A percentile compares a stretch with the other conserved stretches of the same genome.
phyloP scores from a whole-genome alignment of 2,329 filamentous ascomycete genomes.

The Camillea tinctor region DNA sequence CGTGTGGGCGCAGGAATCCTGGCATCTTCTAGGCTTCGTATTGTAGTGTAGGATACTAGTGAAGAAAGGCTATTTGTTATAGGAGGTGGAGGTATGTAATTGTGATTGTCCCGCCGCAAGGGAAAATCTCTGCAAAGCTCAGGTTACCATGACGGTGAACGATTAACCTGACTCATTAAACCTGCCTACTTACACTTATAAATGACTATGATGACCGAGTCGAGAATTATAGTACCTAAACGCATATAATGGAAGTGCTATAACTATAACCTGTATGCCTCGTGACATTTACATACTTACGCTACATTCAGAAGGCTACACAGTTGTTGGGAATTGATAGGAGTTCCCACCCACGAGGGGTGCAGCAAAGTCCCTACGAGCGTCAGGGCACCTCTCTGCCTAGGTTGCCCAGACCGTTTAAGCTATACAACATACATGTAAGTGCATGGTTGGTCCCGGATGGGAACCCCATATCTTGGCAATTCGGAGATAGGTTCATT shows the following conservation, averaged over 20 bases:
- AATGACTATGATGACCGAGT: background rate
- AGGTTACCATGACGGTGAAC: background rate
- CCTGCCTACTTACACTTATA: too few relatives aligned
- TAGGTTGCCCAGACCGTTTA: background rate
- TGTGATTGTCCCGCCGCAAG: background rate
- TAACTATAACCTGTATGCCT: background rate
- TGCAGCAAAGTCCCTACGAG: conserved; percentile 17
- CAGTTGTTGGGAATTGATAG: conserved; percentile 13
- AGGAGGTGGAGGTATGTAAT: background rate
- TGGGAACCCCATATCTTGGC: conserved; percentile 2
- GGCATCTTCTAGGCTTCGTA: background rate
- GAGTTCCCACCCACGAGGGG: conserved; percentile 17
- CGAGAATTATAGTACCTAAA: background rate
- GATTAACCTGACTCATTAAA: background rate
- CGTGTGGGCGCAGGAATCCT: background rate
- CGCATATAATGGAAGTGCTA: background rate
- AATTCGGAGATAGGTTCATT: conserved; percentile 9
- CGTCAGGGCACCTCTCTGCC: conserved; percentile 16
- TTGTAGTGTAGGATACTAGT: background rate
- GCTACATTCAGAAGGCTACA: conserved; percentile 6
- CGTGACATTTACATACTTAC: conserved; percentile 1
- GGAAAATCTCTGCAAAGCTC: background rate
- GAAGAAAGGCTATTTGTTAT: background rate
- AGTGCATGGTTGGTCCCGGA: conserved; percentile 12
- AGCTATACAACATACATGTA: background rate